Base-by-base conservation (phyloP, 2,329 filamentous ascomycete species). In the Hawksworthiomyces lignivorus region DNA sequence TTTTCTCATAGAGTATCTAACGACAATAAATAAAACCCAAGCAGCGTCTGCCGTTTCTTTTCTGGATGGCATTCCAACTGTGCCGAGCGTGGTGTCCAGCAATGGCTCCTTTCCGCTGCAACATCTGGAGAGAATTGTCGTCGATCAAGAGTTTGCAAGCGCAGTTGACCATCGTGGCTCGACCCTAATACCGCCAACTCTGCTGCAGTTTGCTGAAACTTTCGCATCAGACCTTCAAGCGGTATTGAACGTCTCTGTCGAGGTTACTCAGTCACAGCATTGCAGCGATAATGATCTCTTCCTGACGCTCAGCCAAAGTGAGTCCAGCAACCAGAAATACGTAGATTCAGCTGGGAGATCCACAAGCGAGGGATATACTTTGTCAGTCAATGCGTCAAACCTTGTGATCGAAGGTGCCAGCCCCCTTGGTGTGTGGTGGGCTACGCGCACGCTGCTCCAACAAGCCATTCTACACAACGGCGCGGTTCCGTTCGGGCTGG, bases 381-480 rank as follows among this genome's bases (percentile, higher is more conserved):
- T 77, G 10, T 56, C 60, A 10, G 56, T 73, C 4, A 59, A 58
- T 14, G 42, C 52, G 5, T 50, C 58, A 10, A 63, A 65, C 4
- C 56, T 76, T 12, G 59, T 56, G 10, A 69, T 79, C 48, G 58
- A 59, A 4, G 74, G 73, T 2, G 70, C 72, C 7, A 73, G 71
- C 38, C 65, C 73, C 0, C 61, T 75, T 6, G 75, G 75, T 9
- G 68, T 64, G 39, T 78, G 71, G 69, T 78, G 75, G 75, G 74
- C 67, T 28, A 77, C 74, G 0, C 62, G 74, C 24, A 71, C 73
- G 1, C 48, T 78, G 8, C 52, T 78, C 4, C 75, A 79, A 48
- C 37, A 39, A 20, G 37, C 37, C 9, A n/a, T 33, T 1, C 70
- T 68, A 49, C 4, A 52, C 56, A 8, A 28, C 37, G 14, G n/a